phyloP scores from a whole-genome alignment of 768 basidiomycete species.

The Calocera cornea region DNA sequence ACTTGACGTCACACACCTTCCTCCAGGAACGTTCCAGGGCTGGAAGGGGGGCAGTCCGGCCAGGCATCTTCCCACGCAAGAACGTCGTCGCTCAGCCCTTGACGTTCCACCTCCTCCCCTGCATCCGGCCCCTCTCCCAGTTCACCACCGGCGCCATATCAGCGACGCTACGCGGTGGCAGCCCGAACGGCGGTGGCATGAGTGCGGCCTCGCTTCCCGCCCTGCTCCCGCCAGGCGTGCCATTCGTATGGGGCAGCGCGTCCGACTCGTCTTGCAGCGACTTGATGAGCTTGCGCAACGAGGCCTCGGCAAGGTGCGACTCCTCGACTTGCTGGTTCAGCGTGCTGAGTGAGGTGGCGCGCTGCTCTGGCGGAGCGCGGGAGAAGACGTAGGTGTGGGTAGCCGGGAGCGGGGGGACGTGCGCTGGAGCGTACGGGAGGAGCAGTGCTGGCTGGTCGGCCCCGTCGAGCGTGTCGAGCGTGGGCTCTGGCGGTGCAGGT shows the following conservation, averaged over 20 bases:
- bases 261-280: background rate
- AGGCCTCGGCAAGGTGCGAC: background rate
- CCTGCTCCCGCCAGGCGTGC: background rate
- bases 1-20: background rate
- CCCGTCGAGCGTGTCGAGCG: background rate
- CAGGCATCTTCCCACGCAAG: background rate
- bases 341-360: background rate
- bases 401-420: background rate
- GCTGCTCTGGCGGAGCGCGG: background rate
- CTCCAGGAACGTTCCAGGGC: background rate
- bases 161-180: background rate
- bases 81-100: no score
- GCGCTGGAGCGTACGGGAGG: background rate
- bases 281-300: conserved; percentile 3
- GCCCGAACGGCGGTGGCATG: background rate
- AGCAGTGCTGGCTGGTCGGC: background rate
- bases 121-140: background rate
- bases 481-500: background rate
- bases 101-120: background rate
- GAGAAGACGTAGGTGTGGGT: background rate
- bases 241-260: background rate
- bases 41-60: background rate
- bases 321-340: conserved; percentile 1
- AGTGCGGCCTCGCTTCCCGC: background rate
- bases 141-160: conserved; percentile 1